A percentile compares a stretch with the other conserved stretches of the same genome.
Conservation (phyloP, 345 rosid genomes). For the Microthlaspi erraticum region DNA sequence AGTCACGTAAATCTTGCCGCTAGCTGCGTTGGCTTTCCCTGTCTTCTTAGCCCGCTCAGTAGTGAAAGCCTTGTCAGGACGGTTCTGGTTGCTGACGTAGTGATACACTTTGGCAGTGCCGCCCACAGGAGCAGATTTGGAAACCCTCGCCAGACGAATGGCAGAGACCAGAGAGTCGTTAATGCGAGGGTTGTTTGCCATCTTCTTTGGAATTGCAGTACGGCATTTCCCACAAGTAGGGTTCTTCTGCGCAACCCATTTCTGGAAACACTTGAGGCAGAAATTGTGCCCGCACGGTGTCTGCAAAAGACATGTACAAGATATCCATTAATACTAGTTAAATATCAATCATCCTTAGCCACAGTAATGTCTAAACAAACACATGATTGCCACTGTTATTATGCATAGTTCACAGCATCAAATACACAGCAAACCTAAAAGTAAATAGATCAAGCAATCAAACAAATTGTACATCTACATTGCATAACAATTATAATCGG, state of each 20-base stretch:
- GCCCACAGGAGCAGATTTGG: conserved; percentile 30
- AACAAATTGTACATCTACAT: not conserved
- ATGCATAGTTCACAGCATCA: not conserved
- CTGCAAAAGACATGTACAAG: conserved; percentile 44
- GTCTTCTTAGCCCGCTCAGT: conserved; percentile 66
- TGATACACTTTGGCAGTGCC: conserved; percentile 45
- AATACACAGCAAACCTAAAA: not conserved
- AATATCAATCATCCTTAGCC: not conserved
- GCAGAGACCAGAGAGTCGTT: conserved; percentile 60
- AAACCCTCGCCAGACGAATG: conserved; percentile 60
- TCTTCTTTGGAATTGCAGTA: conserved; percentile 45
- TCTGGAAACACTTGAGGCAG: conserved; percentile 73
- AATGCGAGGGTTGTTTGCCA: conserved; percentile 64
- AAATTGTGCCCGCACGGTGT: conserved; percentile 87
- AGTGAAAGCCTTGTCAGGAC: conserved; percentile 69
- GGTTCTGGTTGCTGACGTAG: conserved; percentile 54
- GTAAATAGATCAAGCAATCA: not conserved
- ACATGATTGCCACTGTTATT: not conserved
- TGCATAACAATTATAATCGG: not conserved
- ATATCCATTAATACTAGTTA: not conserved
- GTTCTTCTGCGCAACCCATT: conserved; percentile 60
- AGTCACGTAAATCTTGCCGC: conserved; percentile 72
- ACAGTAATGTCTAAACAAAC: not conserved
- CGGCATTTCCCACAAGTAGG: conserved; percentile 68
- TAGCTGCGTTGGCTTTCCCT: conserved; percentile 77